Evolutionary conservation across 1,284 basidiomycete species (phyloP), one percentile per base, ranked within the genome.

Genomic region (Caloboletus firmus): DNA sequence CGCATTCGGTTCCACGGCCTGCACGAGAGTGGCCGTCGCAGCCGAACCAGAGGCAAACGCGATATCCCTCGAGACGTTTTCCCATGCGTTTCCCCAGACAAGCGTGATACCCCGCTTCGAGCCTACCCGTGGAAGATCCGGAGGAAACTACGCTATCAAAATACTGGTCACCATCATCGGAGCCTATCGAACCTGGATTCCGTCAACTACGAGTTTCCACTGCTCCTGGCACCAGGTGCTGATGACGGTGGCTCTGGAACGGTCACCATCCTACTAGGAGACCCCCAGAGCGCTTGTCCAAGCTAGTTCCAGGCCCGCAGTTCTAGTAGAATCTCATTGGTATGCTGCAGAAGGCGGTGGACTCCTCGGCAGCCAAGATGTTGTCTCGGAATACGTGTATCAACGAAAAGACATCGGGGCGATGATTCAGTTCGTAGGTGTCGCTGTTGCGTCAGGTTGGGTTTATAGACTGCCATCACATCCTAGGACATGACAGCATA

Each of bases 401-500:
- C 76, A 78, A 49, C 75, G 74, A 18, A 80, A 82, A 49, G 83
- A 89, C 62, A 87, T 96, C 52, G 74, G 85, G 60, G 93, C 89
- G 43, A 95, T 95, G 93, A 84, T 91, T 60, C 87, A 91, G 76
- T 62, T 62, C 10, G 59, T 56, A 41, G 51, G 87, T 85, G 68
- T 51, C 10, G 10, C 26, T 24, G 17, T 35, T 13, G 12, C 3
- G 1, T 37, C 18, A 17, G 20, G 30, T 37, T 32, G 18, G 15
- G 11, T 34, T 32, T 36, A 42, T 41, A 11, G 13, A 40, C 32
- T 41, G 13, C n/a, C n/a, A n/a, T 43, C 22, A 6, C 20, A 1
- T 35, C 84, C 81, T 91, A 92, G 72, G 93, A 95, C 71, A 94
- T 95, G 91, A 93, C 90, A 41, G 95, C 94, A 51, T 98, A 91